Base-by-base conservation (phyloP, 345 rosid genomes). In the Gossypium anomalum region DNA sequence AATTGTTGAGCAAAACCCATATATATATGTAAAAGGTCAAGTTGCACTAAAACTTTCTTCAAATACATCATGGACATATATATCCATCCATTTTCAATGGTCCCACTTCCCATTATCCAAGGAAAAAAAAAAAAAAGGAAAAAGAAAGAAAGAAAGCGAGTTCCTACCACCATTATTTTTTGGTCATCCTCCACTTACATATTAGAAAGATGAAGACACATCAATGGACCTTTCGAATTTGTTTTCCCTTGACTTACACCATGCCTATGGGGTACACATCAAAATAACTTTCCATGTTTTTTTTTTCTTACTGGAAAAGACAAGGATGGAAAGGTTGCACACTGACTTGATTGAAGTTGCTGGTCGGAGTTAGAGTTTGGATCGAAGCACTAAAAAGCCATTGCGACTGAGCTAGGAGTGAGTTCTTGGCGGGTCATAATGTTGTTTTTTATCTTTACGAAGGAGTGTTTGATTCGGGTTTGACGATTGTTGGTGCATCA, bases 381-480 rank as follows among this genome's bases (percentile, higher is more conserved):
- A 53, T 55, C 17, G 14, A 43, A 43, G 29, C 1, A 20, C 3
- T 29, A 41, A 48, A 67, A 4, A 69, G 6, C 56, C 38, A 9
- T 23, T 25, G 70, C 11, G 41, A 15, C 5, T 19, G 66, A 70
- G 22, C 38, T 49, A 63, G 62, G 60, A 71, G 61, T 44, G 29
- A 62, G 38, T 70, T 20, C 48, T 9, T 14, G 34, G 77, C 65
- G 51, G 11, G 45, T 49, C 43, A 6, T 3, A 20, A 11, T 20
- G 66, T 43, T 77, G 75, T 29, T 20, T 70, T 70, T 61, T 23
- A 13, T 60, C 41, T 60, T 77, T 75, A 85, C 12, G 86, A 83
- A 43, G 85, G 82, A 70, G 83, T 79, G 78, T 64, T 80, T 6
- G 89, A 78, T 80, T 90, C 92, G 11, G 86, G 89, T 79, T 87